Evolutionary conservation across 23 red algal genomes (phyloP), one percentile per base, ranked within the genome.

Genomic region (Pyropia yezoensis): DNA sequence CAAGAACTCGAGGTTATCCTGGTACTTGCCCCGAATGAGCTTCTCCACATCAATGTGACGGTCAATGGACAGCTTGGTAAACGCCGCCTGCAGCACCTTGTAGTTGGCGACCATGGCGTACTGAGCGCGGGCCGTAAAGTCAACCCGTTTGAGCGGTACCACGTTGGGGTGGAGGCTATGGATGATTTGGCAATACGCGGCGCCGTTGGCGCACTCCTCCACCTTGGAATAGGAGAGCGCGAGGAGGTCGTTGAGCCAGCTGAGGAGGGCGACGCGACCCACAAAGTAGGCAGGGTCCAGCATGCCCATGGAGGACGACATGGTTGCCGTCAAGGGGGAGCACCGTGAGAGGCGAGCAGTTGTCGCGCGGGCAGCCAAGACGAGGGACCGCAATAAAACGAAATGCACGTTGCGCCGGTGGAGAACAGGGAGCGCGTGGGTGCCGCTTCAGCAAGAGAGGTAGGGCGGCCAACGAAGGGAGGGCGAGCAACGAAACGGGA

Each of bases 1-100:
- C 54, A 90, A 77, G 33, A 96, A 96, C 58, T 89, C 92, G 4
- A 96, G 57, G 45, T 96, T 96, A 65, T 96, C 92, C 69, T 96
- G 92, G 27, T 80, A 77, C 29, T 85, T 79, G 52, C 74, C 92
- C 60, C 85, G 89, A 51, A 89, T 67, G 49, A 96, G 71, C 39
- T 74, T 82, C 70, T 85, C 85, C 33, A 96, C 92, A 27, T 96
- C 92, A 58, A 96, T 89, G 25, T 66, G 69, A 63, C 85, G 89
- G 28, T 89, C 72, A 15, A 96, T 76, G 26, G 67, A 71, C 15
- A 79, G 62, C n/a, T 75, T 45, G 39, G 71, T 71, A 47, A 96
- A 89, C 3, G 72, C 78, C n/a, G 61, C 75, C 60, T 96, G 92
- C 17, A 96, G 73, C 33, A 96, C 73, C 69, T 96, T 96, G 70